Evolutionary conservation across 164 flowering plant species (phyloP).

Genomic region (Tetrastigma voinierianum): DNA sequence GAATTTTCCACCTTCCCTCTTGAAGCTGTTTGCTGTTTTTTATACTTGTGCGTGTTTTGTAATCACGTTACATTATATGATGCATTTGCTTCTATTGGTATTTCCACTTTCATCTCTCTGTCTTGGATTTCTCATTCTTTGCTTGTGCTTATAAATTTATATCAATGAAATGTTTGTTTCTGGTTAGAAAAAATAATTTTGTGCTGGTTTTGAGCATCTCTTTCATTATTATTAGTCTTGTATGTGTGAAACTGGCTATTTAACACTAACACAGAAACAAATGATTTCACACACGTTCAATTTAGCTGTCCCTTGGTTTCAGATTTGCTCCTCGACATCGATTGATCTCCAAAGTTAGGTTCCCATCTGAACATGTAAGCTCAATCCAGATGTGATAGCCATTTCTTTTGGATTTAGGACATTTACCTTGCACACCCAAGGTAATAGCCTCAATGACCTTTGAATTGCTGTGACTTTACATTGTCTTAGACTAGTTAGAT

Average conservation of each 20-base stretch:
- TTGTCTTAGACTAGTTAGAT: neutral
- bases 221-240: no score
- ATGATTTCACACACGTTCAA: neutral
- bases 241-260: neutral
- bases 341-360: slow-evolving; percentile 96
- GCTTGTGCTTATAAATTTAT: no score
- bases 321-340: slow-evolving; percentile 96
- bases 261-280: neutral
- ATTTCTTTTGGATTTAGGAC: slow-evolving; percentile 94
- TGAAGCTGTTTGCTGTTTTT: no score
- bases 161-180: no score
- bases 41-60: no score
- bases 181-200: no score
- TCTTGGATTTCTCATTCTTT: no score
- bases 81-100: no score
- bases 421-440: slow-evolving; percentile 79
- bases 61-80: no score
- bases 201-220: no score
- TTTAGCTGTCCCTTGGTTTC: slow-evolving; percentile 13
- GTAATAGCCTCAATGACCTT: slow-evolving; percentile 30
- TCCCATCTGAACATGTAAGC: slow-evolving; percentile 53
- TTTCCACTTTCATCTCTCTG: no score
- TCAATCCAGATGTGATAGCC: slow-evolving; percentile 52
- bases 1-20: no score
- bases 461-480: slow-evolving; percentile 6